Evolutionary conservation across 2,329 filamentous ascomycete genomes (phyloP), one percentile per base, ranked within the genome.

Genomic region (Alternaria incomplexa): DNA sequence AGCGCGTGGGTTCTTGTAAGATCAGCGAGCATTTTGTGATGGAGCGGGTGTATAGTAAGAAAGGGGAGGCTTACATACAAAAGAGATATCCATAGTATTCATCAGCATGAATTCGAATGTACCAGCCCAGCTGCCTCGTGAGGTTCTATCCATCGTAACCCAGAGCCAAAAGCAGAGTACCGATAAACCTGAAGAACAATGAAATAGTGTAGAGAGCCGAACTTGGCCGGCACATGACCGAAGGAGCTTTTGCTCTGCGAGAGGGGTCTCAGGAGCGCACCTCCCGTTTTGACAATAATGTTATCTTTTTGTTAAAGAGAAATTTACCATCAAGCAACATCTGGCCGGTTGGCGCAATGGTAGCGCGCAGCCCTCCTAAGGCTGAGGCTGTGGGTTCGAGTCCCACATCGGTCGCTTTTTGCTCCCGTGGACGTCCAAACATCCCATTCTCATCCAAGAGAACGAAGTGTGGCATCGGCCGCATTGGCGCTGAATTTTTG

Each of bases 341-440:
- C 56, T 61, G 74, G 73, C 73, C 71, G 71, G 74, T 69, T 78
- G 75, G 76, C 76, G 76, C 76, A 78, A 78, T 78, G 76, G 76
- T 77, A 78, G 76, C 76, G 76, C 76, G 76, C 74, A 73, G 75
- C 74, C 76, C 76, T 78, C 76, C 76, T 78, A 78, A 78, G 76
- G 74, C 75, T 72, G 73, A 77, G 76, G 76, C 67, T 78, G 76
- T 73, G 70, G 69, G 76, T 78, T 78, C 76, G 76, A 78, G 76
- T 78, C 76, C 69, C 71, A 73, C 73, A 67, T 76, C 71, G 73
- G 75, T 78, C 76, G 75, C 28, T 61, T 52, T 53, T 64, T 68
- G 36, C n/a, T 11, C 15, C 0, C 3, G 15, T 3, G 9, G 8
- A 6, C 9, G 8, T 17, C 4, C 3, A 5, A 3, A 40, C 36